Conservation (phyloP, 495 filamentous ascomycete species). For the Penicillium atrosanguineum region DNA sequence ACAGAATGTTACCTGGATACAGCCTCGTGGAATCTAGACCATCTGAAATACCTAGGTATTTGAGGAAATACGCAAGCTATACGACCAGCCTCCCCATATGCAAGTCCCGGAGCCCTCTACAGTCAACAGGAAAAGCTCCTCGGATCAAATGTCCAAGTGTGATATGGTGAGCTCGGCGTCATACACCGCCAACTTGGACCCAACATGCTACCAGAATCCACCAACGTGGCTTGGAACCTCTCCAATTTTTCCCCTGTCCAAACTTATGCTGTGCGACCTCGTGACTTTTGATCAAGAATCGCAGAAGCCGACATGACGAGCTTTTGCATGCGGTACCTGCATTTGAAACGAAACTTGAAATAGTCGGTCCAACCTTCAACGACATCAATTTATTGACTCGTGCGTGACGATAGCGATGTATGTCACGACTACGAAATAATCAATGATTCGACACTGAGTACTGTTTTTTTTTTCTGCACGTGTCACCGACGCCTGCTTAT, state of each 20-base stretch:
- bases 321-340: constrained; percentile 24
- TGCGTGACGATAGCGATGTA: constrained; percentile 5
- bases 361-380: constrained; percentile 8
- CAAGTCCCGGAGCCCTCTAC: background rate
- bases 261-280: constrained; percentile 15
- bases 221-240: background rate
- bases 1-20: background rate
- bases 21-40: background rate
- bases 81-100: too few species aligned
- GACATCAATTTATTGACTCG: constrained; percentile 9
- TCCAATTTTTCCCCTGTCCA: background rate
- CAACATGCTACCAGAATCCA: background rate
- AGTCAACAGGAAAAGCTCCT: background rate
- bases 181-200: background rate
- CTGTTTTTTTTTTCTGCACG: background rate
- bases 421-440: background rate
- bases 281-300: constrained; percentile 5
- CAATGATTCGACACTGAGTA: background rate
- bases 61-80: too few species aligned
- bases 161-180: background rate
- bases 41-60: background rate
- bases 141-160: background rate
- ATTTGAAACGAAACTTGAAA: constrained; percentile 8
- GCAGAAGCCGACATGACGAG: constrained; percentile 18
- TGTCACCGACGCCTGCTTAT: background rate